Conservation (phyloP, 1,284 basidiomycete species). For the Boletellus deceptivus region DNA sequence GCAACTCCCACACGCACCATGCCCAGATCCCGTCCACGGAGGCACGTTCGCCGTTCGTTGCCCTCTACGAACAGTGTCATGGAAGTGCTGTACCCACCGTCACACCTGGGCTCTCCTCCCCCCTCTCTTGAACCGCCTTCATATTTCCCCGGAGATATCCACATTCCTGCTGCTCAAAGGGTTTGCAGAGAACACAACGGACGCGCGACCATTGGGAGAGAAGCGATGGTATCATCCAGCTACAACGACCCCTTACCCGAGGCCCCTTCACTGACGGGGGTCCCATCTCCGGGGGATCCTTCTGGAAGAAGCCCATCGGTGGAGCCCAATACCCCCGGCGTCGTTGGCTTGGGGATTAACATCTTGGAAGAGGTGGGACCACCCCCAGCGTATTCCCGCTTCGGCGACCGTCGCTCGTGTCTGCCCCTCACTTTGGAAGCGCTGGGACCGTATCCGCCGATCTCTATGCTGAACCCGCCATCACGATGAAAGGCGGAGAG, state of each 20-base stretch:
- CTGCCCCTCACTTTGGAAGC: conserved; percentile 7
- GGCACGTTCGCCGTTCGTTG: conserved; percentile 8
- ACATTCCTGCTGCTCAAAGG: neutral
- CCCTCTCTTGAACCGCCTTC: conserved; percentile 17
- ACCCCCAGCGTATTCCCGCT: conserved; percentile 22
- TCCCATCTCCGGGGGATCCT: conserved; percentile 6
- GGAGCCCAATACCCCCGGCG: conserved; percentile 1
- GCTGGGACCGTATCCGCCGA: conserved; percentile 25
- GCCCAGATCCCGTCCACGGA: conserved; percentile 5
- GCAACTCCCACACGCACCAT: neutral
- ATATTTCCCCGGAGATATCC: conserved; percentile 11
- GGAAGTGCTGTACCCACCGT: conserved; percentile 26
- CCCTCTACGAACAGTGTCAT: conserved; percentile 19
- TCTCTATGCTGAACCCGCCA: conserved; percentile 6
- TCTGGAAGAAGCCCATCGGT: neutral
- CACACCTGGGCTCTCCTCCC: conserved; percentile 12
- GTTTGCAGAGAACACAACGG: neutral
- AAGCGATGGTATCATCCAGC: neutral
- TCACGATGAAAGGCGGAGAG: neutral
- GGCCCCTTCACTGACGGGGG: conserved; percentile 9
- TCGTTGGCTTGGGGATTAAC: conserved; percentile 3
- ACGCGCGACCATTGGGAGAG: neutral
- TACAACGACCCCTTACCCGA: conserved; percentile 2
- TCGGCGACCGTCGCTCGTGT: conserved; percentile 10
- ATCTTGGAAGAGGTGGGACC: conserved; percentile 3